phyloP scores from a whole-genome alignment of 2,329 filamentous ascomycete genomes.

The Aspergillus calidoustus region DNA sequence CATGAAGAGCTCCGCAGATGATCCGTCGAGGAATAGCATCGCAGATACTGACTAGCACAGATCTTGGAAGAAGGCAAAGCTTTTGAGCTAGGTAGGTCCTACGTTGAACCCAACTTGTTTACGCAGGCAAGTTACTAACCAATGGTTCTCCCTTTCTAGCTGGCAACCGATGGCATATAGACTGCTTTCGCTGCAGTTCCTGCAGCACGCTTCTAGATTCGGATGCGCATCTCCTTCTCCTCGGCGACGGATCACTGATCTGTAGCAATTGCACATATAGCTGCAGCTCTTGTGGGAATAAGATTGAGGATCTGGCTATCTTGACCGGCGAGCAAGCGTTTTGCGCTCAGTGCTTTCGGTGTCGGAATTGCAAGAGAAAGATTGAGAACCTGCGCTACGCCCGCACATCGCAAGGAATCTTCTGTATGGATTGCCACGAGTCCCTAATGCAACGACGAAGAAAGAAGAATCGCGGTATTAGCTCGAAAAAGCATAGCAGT shows the following conservation, averaged over 20 bases:
- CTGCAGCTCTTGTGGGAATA: conserved; percentile 94
- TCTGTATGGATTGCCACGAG: conserved; percentile 99
- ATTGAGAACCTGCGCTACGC: conserved; percentile 98
- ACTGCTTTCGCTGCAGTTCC: conserved; percentile 97
- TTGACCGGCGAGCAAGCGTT: conserved; percentile 97
- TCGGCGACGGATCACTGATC: conserved; percentile 96
- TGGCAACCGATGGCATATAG: conserved; percentile 96
- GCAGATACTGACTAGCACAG: conserved; percentile 52
- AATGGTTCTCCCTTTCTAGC: conserved; percentile 59
- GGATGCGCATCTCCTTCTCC: conserved; percentile 93
- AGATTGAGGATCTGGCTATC: conserved; percentile 97
- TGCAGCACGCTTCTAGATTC: conserved; percentile 96
- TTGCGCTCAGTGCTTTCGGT: conserved; percentile 95
- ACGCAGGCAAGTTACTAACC: conserved; percentile 32
- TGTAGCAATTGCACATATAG: conserved; percentile 99
- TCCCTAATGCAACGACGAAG: conserved; percentile 89
- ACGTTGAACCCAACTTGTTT: background rate
- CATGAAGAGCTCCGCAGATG: conserved; percentile 7
- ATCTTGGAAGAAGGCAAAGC: conserved; percentile 98
- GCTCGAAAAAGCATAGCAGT: conserved; percentile 47
- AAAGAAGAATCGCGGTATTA: conserved; percentile 76
- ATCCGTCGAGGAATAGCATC: background rate
- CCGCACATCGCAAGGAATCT: conserved; percentile 95
- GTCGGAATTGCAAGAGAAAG: conserved; percentile 97
- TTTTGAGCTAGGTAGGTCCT: conserved; percentile 82